Base-by-base conservation (phyloP, 2,329 filamentous ascomycete species). In the Lachnellula arida region DNA sequence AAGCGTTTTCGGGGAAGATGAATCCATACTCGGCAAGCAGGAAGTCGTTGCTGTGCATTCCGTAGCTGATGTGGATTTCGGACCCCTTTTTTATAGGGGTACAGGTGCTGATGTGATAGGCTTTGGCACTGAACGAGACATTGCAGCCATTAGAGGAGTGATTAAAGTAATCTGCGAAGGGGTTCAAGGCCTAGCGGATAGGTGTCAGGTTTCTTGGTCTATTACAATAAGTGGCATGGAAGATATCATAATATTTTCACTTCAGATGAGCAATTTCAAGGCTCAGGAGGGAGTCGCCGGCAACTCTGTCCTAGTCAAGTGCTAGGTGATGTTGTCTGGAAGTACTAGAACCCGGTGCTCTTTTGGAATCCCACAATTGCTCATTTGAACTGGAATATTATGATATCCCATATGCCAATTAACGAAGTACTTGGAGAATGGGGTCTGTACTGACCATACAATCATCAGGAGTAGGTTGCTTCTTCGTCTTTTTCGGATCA, bases 111-210 rank as follows among this genome's bases (percentile, higher is more conserved):
- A 89, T 76, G 23, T 74, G 76, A 71, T 84, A 89, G 5, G 78
- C 77, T 1, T 71, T 68, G 1, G 70, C 59, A 46, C 77, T 74
- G 63, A 81, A 81, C 3, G 74, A 67, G 0, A 84, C 81, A 14
- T 74, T 70, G 69, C 82, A 86, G 14, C 77, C 76, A 9, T 62
- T 62, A 40, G 77, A 72, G 5, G 73, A 68, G 48, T 82, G 80
- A 60, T 82, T 91, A 75, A 91, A 86, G 54, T 88, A 81, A 68
- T 91, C 88, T 1, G 86, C 83, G 37, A 89, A 85, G 0, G 88
- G 88, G 69, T 85, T 86, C 62, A 90, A 78, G 9, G 82, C 82
- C 55, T 54, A 19, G 15, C 0, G 12, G 5, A 28, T 48, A 2
- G n/a, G n/a, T 6, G 25, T 52, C 19, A 50, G 44, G 7, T 15